Evolutionary conservation across 805 yeast genomes (phyloP).

Genomic region (Saturnispora sekii): DNA sequence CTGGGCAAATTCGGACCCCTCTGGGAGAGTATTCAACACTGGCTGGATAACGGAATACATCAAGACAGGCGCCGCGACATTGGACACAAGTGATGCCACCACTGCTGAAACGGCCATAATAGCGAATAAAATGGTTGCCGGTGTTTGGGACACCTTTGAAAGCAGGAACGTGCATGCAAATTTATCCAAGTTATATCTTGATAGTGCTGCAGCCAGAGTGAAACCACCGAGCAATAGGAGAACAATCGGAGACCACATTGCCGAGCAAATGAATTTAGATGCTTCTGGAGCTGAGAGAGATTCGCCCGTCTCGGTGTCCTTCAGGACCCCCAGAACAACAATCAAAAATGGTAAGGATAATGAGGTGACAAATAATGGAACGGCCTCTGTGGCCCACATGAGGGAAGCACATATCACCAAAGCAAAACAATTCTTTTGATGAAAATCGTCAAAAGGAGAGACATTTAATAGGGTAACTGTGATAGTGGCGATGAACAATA

Average conservation of each 20-base stretch:
- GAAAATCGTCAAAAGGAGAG: constrained; percentile 52
- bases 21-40: constrained; percentile 70
- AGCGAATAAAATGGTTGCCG: constrained; percentile 63
- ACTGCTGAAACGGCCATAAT: constrained; percentile 82
- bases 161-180: constrained; percentile 73
- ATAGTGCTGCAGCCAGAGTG: constrained; percentile 87
- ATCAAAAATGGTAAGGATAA: constrained; percentile 72
- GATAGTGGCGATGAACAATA: constrained; percentile 36
- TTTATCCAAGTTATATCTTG: constrained; percentile 85
- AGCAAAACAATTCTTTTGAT: constrained; percentile 75
- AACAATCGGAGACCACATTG: constrained; percentile 95
- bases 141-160: constrained; percentile 78
- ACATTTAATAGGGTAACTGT: constrained; percentile 41
- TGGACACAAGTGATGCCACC: constrained; percentile 91
- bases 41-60: constrained; percentile 91
- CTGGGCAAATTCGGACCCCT: constrained; percentile 66
- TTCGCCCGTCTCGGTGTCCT: constrained; percentile 39
- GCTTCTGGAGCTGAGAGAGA: constrained; percentile 60
- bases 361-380: constrained; percentile 87
- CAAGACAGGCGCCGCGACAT: constrained; percentile 94
- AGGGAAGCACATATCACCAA: constrained; percentile 71
- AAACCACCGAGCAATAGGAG: constrained; percentile 89
- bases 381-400: constrained; percentile 92
- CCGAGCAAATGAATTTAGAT: constrained; percentile 63
- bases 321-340: constrained; percentile 61